phyloP scores from a whole-genome alignment of 1,284 basidiomycete species.

The Boletus smithii region DNA sequence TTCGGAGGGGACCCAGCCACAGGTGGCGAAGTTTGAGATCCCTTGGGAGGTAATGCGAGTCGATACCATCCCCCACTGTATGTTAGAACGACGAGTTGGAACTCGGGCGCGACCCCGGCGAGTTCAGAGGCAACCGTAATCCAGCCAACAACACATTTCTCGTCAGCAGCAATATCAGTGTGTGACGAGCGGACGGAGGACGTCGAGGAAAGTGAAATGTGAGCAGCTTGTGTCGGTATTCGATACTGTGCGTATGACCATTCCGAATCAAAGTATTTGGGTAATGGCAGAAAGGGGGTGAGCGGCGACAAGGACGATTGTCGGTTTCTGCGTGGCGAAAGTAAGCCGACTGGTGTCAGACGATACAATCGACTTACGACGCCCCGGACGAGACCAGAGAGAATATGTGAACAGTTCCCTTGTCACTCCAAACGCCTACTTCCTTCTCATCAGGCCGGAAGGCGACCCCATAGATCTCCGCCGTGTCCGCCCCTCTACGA shows the following conservation, averaged over 20 bases:
- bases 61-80: slow-evolving; percentile 94
- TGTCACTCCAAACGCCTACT: slow-evolving; percentile 91
- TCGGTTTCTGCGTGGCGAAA: slow-evolving; percentile 55
- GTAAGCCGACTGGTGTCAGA: slow-evolving; percentile 8
- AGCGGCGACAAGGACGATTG: slow-evolving; percentile 77
- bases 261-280: slow-evolving; percentile 90
- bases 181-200: slow-evolving; percentile 53
- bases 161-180: slow-evolving; percentile 71
- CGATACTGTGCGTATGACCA: slow-evolving; percentile 94
- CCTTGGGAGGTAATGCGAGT: slow-evolving; percentile 61
- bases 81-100: slow-evolving; percentile 81
- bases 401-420: slow-evolving; percentile 93
- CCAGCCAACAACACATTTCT: slow-evolving; percentile 84
- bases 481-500: slow-evolving; percentile 84
- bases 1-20: slow-evolving; percentile 43
- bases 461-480: slow-evolving; percentile 87
- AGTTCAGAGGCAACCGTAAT: slow-evolving; percentile 57
- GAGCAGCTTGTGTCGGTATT: slow-evolving; percentile 80
- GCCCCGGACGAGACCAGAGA: slow-evolving; percentile 62
- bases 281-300: slow-evolving; percentile 75
- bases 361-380: slow-evolving; percentile 48
- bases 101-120: slow-evolving; percentile 47
- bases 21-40: slow-evolving; percentile 21
- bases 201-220: slow-evolving; percentile 68
- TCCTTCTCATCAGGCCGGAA: slow-evolving; percentile 77